phyloP scores from a whole-genome alignment of 352 stramenopile species.

The Globisporangium alternatum region DNA sequence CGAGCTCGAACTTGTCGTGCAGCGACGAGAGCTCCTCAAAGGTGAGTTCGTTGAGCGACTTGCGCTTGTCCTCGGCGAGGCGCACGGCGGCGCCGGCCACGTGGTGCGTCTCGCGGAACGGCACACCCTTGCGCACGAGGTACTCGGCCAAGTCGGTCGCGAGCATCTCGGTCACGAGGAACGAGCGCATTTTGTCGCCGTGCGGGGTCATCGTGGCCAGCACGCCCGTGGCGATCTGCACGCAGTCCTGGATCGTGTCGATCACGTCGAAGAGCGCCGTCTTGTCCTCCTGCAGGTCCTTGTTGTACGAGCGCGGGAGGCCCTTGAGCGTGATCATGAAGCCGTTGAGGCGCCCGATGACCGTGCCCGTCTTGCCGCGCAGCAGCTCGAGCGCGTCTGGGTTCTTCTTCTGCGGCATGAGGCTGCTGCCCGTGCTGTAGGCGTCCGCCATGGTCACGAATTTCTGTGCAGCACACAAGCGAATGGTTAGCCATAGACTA shows the following conservation, averaged over 20 bases:
- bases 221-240: slow-evolving; percentile 96
- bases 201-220: slow-evolving; percentile 96
- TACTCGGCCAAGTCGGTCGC: slow-evolving; percentile 99
- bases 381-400: slow-evolving; percentile 98
- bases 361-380: slow-evolving; percentile 95
- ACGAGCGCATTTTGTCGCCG: slow-evolving; percentile 91
- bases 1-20: slow-evolving; percentile 86
- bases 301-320: slow-evolving; percentile 98
- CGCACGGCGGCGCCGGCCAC: slow-evolving; percentile 94
- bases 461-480: slow-evolving; percentile 31
- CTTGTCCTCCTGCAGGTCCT: slow-evolving; percentile 99
- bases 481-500: neutral
- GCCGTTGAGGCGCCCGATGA: slow-evolving; percentile 93
- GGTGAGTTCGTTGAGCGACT: slow-evolving; percentile 84
- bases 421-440: slow-evolving; percentile 97
- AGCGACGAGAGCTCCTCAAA: slow-evolving; percentile 87
- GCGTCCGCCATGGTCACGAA: slow-evolving; percentile 96
- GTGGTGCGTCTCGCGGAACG: slow-evolving; percentile 99
- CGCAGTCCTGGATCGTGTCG: slow-evolving; percentile 96
- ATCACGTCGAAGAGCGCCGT: slow-evolving; percentile 97
- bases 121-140: slow-evolving; percentile 97
- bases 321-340: slow-evolving; percentile 97
- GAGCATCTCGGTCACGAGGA: slow-evolving; percentile 98
- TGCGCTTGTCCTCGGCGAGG: slow-evolving; percentile 88
- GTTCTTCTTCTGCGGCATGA: slow-evolving; percentile 99